Conservation (phyloP, 78 protist species). For the Chrysochromulina tobinii region DNA sequence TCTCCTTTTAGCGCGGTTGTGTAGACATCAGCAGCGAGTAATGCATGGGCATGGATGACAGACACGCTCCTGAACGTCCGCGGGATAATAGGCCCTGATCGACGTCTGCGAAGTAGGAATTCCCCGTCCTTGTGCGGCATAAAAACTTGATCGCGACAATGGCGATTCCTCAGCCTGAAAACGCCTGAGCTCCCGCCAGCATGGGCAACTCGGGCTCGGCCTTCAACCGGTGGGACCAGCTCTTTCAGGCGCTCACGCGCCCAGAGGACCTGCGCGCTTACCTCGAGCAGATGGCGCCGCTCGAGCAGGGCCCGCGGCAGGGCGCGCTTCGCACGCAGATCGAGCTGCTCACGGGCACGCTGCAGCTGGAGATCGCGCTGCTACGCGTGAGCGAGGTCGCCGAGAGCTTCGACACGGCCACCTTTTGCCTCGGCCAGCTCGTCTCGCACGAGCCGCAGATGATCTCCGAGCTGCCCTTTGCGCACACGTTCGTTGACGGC, state of each 20-base stretch:
- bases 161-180: too few species aligned
- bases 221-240: not conserved
- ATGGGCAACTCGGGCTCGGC: not conserved
- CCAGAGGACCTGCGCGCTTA: not conserved
- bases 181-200: not conserved
- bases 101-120: too few species aligned
- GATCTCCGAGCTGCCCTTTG: constrained; percentile 30
- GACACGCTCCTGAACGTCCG: too few species aligned
- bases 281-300: not conserved
- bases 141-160: too few species aligned
- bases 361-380: not conserved
- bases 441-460: constrained; percentile 42
- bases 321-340: not conserved
- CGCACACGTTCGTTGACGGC: not conserved
- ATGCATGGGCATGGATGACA: too few species aligned
- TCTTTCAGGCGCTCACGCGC: not conserved
- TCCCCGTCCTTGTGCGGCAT: too few species aligned
- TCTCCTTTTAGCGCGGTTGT: too few species aligned
- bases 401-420: constrained; percentile 24
- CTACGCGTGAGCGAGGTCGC: not conserved
- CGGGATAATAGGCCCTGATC: too few species aligned
- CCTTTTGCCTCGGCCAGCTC: constrained; percentile 41
- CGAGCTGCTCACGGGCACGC: not conserved
- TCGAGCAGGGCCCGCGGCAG: not conserved
- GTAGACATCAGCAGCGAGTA: too few species aligned